Percentiles rank a stretch among this genome's conserved stretches.
These are phyloP conservation scores for Microsporum canis DNA, from an alignment of 2,329 filamentous ascomycete genomes.

Conservation along the genomic window DNA sequence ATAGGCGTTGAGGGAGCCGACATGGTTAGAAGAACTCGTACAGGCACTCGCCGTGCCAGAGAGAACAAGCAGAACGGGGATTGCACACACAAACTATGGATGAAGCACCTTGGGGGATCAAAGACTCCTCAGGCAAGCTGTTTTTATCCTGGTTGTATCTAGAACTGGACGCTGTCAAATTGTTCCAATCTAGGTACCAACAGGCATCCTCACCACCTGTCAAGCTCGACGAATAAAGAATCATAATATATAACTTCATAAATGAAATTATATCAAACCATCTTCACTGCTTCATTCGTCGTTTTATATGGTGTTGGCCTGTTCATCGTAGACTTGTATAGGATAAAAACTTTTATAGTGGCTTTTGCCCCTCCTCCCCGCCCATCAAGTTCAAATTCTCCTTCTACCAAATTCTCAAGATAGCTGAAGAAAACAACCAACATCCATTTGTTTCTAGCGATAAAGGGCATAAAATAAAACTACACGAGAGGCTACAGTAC, in stretches of 20 bases:
- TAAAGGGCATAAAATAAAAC: neutral
- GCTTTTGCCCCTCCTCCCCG: neutral
- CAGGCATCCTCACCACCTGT: too few species aligned
- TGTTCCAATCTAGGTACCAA: too few species aligned
- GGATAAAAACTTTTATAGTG: neutral
- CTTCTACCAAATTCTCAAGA: neutral
- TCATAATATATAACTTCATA: neutral
- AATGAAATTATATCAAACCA: neutral
- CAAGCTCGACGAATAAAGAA: neutral
- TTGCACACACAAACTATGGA: neutral
- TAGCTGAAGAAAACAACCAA: neutral
- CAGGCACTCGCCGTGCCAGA: neutral
- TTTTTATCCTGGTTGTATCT: neutral
- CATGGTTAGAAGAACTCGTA: neutral
- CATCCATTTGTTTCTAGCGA: neutral
- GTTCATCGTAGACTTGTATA: neutral
- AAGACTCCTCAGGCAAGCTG: neutral
- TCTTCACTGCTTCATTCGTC: neutral
- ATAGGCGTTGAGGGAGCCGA: neutral
- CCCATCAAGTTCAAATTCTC: neutral
- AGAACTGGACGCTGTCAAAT: neutral
- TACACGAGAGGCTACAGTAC: neutral
- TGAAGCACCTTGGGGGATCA: neutral
- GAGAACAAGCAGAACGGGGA: too few species aligned
- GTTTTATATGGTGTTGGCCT: neutral